phyloP scores from a whole-genome alignment of 2,329 filamentous ascomycete species.

The Leptographium galeiforme region DNA sequence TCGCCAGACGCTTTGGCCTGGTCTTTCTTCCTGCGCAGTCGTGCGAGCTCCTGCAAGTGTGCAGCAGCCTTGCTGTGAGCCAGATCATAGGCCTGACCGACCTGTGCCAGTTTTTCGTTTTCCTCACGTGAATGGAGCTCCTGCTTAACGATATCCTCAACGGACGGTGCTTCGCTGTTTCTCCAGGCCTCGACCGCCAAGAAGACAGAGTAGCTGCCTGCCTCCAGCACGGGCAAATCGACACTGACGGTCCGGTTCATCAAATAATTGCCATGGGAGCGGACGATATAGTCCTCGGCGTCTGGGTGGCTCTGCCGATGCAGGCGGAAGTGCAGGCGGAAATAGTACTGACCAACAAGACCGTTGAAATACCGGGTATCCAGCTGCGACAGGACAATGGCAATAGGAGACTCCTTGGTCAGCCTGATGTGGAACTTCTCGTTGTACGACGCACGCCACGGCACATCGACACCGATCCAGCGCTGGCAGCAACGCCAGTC shows the following conservation, averaged over 20 bases:
- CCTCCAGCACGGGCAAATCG: constrained; percentile 55
- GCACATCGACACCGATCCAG: constrained; percentile 30
- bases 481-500: constrained; percentile 40
- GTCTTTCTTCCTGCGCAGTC: constrained; percentile 32
- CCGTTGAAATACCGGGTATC: constrained; percentile 45
- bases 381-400: constrained; percentile 43
- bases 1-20: constrained; percentile 33
- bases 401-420: constrained; percentile 32
- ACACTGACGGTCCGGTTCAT: constrained; percentile 66
- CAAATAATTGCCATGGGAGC: constrained; percentile 37
- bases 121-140: constrained; percentile 50
- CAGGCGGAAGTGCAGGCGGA: constrained; percentile 39
- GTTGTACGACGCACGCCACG: constrained; percentile 42
- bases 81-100: constrained; percentile 58
- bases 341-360: constrained; percentile 41
- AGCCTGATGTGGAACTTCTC: constrained; percentile 41
- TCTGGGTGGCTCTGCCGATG: constrained; percentile 29
- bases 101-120: constrained; percentile 63
- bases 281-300: constrained; percentile 38
- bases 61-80: constrained; percentile 46
- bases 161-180: constrained; percentile 29
- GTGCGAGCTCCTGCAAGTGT: constrained; percentile 27
- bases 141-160: constrained; percentile 55
- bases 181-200: constrained; percentile 61
- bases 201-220: constrained; percentile 62